Base-by-base conservation (phyloP, 1,139 yeast species). In the Debaryomyces nepalensis region DNA sequence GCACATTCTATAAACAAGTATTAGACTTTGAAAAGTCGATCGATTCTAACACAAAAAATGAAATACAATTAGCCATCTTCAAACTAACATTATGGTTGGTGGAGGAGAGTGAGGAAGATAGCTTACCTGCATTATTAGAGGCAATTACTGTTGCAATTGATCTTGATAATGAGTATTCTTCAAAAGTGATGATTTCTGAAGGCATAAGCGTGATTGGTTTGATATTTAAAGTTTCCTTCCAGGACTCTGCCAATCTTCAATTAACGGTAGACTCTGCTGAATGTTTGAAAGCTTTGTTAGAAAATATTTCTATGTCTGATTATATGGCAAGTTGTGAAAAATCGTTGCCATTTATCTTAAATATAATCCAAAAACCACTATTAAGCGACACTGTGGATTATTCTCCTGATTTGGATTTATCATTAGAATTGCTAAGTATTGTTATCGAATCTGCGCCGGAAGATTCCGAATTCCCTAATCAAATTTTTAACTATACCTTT, bases 121-220 rank as follows among this genome's bases (percentile, higher is more conserved):
- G 96, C 0, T 82, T 88, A 21, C 80, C 93, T 0, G 73, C 86
- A 36, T 64, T 90, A 38, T 74, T 88, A n/a, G 97, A 90, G 57
- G 79, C 86, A 0, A 64, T 87, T 21, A 73, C 82, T 1, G 71
- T 75, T 8, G 77, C 84, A 2, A 70, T 86, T 44, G 66, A 75
- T 44, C 66, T 77, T 7, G 64, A 66, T 42, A 68, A 73, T 4
- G 45, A 59, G 2, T 60, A 66, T 29, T 71, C 79, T 0, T 54
- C 68, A 1, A 51, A 52, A 12, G 63, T 73, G 1, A 34, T 37
- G 5, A 37, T 63, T 4, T 48, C 31, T 3, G 46, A 48, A 4
- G 57, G 54, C 1, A 47, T 54, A 5, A 57, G 54, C 20, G 67
- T 70, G 2, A 69, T 87, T 15, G 77, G 76, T 36, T 59, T 88